Conservation (phyloP, 1,284 basidiomycete genomes). For the Irpex sp. region DNA sequence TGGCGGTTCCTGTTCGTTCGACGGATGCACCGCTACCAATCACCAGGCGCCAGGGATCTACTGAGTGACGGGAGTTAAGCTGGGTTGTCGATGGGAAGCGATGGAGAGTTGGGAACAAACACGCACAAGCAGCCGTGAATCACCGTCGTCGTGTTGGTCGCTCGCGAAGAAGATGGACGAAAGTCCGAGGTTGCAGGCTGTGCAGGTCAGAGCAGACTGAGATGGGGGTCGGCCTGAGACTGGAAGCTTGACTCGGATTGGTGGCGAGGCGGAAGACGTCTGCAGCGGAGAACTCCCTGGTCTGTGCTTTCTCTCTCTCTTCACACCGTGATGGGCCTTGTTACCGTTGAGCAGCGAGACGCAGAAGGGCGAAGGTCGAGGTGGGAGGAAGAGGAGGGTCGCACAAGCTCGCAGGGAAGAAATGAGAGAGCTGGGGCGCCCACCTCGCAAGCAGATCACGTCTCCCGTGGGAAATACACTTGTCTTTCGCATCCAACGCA, state of each 20-base stretch:
- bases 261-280: background rate
- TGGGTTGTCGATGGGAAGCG: background rate
- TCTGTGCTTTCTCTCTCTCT: background rate
- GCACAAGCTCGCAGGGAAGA: background rate
- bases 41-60: background rate
- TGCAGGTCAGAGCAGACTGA: background rate
- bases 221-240: background rate
- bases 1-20: background rate
- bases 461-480: background rate
- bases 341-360: background rate
- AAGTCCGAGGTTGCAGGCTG: background rate
- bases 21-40: background rate
- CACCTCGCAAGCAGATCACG: background rate
- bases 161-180: background rate
- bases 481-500: background rate
- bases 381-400: background rate
- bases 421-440: background rate
- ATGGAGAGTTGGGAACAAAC: background rate
- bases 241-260: background rate
- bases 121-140: background rate
- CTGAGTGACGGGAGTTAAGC: constrained; percentile 1
- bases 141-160: background rate
- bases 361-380: background rate
- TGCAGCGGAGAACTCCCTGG: background rate
- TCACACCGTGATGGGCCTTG: background rate